Evolutionary conservation across 495 filamentous ascomycete genomes (phyloP).

Genomic region (Tuber magnatum): DNA sequence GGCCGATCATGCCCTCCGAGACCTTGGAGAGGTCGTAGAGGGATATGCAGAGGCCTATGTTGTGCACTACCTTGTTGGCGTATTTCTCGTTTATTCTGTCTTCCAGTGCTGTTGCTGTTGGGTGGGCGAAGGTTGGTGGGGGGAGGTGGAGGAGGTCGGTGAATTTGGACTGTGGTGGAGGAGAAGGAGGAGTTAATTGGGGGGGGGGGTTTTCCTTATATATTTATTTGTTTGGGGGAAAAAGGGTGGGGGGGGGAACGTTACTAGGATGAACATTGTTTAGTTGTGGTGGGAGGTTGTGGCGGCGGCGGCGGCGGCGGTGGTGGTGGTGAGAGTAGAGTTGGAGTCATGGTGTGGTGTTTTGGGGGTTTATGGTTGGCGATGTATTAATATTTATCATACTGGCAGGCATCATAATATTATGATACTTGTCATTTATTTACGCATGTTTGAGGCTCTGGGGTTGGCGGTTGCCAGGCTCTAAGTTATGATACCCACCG

Average conservation of each 20-base stretch:
- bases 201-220: conserved; percentile 2
- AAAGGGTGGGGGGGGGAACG: not conserved
- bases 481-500: no score
- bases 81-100: conserved; percentile 95
- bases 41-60: conserved; percentile 84
- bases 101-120: conserved; percentile 70
- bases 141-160: conserved; percentile 85
- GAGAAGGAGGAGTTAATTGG: not conserved
- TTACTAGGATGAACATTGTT: conserved; percentile 55
- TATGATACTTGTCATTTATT: no score
- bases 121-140: conserved; percentile 75
- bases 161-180: conserved; percentile 53
- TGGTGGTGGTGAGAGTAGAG: not conserved
- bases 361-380: not conserved
- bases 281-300: not conserved
- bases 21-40: conserved; percentile 78
- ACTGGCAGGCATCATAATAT: no score
- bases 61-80: conserved; percentile 69
- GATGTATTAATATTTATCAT: no score
- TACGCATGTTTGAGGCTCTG: no score
- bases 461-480: no score
- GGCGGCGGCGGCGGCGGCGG: not conserved
- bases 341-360: not conserved
- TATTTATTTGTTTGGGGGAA: not conserved
- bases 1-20: conserved; percentile 86